Conservation (phyloP, 805 yeast species). For the Huiozyma sinensis region DNA sequence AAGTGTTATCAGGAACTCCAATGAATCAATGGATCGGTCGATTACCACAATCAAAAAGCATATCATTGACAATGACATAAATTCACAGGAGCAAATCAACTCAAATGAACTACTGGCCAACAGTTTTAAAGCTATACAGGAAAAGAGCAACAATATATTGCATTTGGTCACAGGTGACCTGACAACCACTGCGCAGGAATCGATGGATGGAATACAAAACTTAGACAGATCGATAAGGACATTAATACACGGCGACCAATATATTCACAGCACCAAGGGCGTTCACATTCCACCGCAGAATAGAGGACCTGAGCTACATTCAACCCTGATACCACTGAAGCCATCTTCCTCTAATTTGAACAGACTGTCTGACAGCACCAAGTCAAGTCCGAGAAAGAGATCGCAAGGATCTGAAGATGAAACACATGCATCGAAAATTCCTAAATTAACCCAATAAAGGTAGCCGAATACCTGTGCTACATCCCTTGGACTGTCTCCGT, state of each 20-base stretch:
- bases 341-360: background rate
- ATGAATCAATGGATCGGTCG: constrained; percentile 9
- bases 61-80: constrained; percentile 7
- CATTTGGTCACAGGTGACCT: constrained; percentile 4
- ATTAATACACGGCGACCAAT: constrained; percentile 4
- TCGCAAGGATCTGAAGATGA: background rate
- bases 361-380: background rate
- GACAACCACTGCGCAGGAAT: constrained; percentile 1
- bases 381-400: constrained; percentile 1
- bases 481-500: too few species aligned
- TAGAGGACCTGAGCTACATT: background rate
- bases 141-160: constrained; percentile 3
- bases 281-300: background rate
- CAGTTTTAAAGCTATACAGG: constrained; percentile 7
- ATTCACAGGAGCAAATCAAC: constrained; percentile 2
- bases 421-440: constrained; percentile 1
- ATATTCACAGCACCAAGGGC: background rate
- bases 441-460: background rate
- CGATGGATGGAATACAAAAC: constrained; percentile 5
- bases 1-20: constrained; percentile 11
- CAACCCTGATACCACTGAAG: background rate
- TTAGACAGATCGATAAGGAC: constrained; percentile 7
- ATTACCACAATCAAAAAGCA: constrained; percentile 12
- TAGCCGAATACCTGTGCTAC: background rate
- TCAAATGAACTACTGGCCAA: constrained; percentile 8